Evolutionary conservation across 2,329 filamentous ascomycete genomes (phyloP).

Genomic region (Cladosporium velox): DNA sequence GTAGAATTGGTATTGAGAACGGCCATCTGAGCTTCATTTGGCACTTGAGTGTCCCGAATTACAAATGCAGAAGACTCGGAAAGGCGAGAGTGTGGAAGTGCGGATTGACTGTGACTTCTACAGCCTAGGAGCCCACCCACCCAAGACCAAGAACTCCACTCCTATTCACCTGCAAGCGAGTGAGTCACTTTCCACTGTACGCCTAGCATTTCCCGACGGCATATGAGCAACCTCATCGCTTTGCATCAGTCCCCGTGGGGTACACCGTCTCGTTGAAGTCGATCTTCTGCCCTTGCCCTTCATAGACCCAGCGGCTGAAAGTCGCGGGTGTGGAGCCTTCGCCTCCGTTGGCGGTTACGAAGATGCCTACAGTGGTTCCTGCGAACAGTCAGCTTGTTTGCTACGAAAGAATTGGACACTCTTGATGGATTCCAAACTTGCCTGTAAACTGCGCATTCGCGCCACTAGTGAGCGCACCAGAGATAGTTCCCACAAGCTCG

Average conservation of each 20-base stretch:
- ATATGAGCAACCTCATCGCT: background rate
- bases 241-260: background rate
- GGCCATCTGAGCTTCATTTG: background rate
- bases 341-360: slow-evolving; percentile 15
- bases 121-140: background rate
- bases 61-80: too few relatives aligned
- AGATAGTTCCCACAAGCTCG: slow-evolving; percentile 9
- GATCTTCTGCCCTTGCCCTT: slow-evolving; percentile 21
- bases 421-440: background rate
- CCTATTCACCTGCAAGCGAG: background rate
- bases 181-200: background rate
- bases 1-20: background rate
- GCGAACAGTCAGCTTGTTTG: background rate
- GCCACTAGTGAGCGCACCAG: slow-evolving; percentile 9
- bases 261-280: slow-evolving; percentile 19
- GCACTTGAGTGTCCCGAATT: background rate
- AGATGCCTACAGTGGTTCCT: slow-evolving; percentile 18
- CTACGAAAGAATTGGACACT: background rate
- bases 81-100: too few relatives aligned
- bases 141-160: background rate
- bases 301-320: slow-evolving; percentile 20
- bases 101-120: background rate
- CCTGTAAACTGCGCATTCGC: slow-evolving; percentile 19
- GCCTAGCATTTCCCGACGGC: background rate
- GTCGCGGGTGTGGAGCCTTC: slow-evolving; percentile 12